Evolutionary conservation across 2,329 filamentous ascomycete genomes (phyloP), one percentile per base, ranked within the genome.

Genomic region (Colletotrichum shisoi): DNA sequence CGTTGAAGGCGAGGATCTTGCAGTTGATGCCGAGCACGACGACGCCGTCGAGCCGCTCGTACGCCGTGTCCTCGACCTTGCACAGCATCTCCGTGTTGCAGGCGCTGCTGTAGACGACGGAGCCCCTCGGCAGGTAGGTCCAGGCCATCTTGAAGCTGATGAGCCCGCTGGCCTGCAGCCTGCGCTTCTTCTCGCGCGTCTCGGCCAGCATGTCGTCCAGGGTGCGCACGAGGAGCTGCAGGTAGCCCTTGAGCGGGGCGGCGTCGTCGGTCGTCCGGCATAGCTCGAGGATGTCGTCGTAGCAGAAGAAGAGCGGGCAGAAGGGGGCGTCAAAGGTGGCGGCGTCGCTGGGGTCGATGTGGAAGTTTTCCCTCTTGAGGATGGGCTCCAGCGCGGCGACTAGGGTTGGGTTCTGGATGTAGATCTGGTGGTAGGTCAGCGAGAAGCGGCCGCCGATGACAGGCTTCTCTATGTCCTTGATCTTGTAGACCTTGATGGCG

Each of bases 401-500:
- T 6, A 84, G 74, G 4, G 75, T 60, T 0, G 75, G 76, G 69
- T 81, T 83, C 70, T 83, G 81, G 8, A 83, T 69, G 59, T 79
- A 75, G 46, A 84, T 73, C 69, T 71, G 72, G 71, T 81, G 76
- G 64, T 78, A 78, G 56, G 79, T 79, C 61, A 83, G 73, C 12
- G 76, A 73, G 40, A 73, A 77, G n/a, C 73, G 72, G 27, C 80
- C 80, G 0, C 70, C 74, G 44, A 83, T 74, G 62, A 77, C 74
- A 4, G 77, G 75, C 74, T 82, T 82, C 11, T 72, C 71, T 31
- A 66, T 66, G 70, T 83, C 80, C 70, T 81, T 82, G 74, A 80
- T 70, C 75, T 82, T 83, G 79, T 76, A 83, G 21, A 82, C 73
- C 67, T 78, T 80, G 74, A 84, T 80, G 64, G 81, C 80, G 15